A percentile compares a stretch with the other conserved stretches of the same genome.
Evolutionary conservation across 2,329 filamentous ascomycete genomes (phyloP).

Genomic region (Hypoxylon sp.): DNA sequence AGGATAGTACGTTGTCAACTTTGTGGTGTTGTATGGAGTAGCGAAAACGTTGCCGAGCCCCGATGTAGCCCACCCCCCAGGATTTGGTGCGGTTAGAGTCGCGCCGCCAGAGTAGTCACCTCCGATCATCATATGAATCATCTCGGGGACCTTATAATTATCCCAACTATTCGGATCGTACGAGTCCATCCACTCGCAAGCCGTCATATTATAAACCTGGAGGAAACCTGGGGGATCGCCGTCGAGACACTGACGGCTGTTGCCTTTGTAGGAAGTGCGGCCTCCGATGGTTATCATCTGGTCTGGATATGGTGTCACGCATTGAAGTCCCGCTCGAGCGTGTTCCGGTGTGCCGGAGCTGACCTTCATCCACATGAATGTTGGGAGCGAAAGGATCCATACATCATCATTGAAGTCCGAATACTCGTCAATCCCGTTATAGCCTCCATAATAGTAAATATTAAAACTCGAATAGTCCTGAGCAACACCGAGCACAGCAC

Average conservation of each 20-base stretch:
- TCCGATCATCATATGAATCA: slow-evolving; percentile 75
- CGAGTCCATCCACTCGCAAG: slow-evolving; percentile 74
- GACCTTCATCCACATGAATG: slow-evolving; percentile 80
- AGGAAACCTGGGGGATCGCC: slow-evolving; percentile 60
- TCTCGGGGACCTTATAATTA: slow-evolving; percentile 77
- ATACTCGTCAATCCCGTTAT: slow-evolving; percentile 63
- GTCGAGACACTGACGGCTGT: slow-evolving; percentile 60
- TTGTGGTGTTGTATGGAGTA: slow-evolving; percentile 66
- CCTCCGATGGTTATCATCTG: slow-evolving; percentile 86
- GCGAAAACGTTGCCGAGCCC: slow-evolving; percentile 67
- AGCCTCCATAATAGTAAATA: slow-evolving; percentile 88
- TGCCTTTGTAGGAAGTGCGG: slow-evolving; percentile 58
- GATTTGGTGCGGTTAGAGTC: slow-evolving; percentile 74
- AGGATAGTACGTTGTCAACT: slow-evolving; percentile 72
- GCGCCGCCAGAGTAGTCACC: slow-evolving; percentile 75
- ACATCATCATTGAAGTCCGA: slow-evolving; percentile 72
- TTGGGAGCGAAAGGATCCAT: slow-evolving; percentile 84
- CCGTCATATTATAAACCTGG: slow-evolving; percentile 79
- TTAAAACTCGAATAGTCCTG: slow-evolving; percentile 81
- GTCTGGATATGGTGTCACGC: slow-evolving; percentile 80
- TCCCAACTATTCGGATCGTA: slow-evolving; percentile 75
- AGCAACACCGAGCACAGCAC: slow-evolving; percentile 79
- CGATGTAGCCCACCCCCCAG: slow-evolving; percentile 66
- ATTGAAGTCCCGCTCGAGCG: slow-evolving; percentile 79
- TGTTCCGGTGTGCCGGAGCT: slow-evolving; percentile 59